Conservation (phyloP, 306 rosid genomes). For the Fragaria iinumae region DNA sequence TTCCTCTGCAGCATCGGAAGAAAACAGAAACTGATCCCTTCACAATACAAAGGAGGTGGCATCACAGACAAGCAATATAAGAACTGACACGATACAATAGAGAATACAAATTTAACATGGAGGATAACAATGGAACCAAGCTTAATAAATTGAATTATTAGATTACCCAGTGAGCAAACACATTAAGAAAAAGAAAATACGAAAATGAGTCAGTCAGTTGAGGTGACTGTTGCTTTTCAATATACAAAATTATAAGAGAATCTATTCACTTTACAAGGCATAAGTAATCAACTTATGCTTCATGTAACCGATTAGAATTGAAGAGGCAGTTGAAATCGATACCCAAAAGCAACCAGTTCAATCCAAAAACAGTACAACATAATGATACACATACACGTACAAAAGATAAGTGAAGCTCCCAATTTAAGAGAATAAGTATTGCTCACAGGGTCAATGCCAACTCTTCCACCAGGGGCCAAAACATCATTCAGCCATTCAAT, state of each 20-base stretch:
- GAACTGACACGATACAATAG: constrained; percentile 5
- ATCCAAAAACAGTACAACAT: background rate
- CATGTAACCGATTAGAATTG: background rate
- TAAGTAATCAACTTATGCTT: background rate
- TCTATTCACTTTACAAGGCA: background rate
- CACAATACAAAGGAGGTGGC: constrained; percentile 48
- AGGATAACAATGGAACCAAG: background rate
- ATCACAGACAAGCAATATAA: constrained; percentile 46
- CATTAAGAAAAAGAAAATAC: background rate
- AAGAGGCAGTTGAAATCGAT: background rate
- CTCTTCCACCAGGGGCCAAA: constrained; percentile 82
- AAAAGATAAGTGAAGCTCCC: background rate
- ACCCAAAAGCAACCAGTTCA: too few species aligned
- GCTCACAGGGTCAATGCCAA: constrained; percentile 98
- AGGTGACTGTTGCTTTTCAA: background rate
- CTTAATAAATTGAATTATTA: background rate
- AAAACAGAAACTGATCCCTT: constrained; percentile 99
- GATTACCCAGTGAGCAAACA: background rate
- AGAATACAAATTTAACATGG: background rate
- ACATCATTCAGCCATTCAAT: constrained; percentile 88
- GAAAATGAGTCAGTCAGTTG: background rate
- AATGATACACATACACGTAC: constrained; percentile 13
- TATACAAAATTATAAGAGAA: background rate
- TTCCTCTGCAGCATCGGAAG: constrained; percentile 89
- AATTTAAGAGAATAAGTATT: constrained; percentile 27